phyloP scores from a whole-genome alignment of 2,329 filamentous ascomycete genomes.

The Ascosphaera pollenicola region DNA sequence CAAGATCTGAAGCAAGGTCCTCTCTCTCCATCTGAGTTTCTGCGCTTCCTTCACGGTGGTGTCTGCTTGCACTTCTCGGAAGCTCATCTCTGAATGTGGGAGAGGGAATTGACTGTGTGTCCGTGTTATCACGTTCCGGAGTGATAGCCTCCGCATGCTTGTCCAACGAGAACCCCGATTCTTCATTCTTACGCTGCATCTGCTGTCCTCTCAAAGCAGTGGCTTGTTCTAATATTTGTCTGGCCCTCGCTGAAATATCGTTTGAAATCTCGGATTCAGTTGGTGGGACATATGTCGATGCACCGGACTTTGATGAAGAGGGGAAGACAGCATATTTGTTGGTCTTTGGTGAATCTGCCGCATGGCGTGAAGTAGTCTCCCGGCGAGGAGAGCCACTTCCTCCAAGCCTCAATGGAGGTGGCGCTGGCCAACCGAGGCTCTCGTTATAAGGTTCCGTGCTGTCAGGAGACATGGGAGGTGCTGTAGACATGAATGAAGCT shows the following conservation, averaged over 20 bases:
- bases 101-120: background rate
- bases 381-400: background rate
- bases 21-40: constrained; percentile 27
- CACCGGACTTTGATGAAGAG: constrained; percentile 2
- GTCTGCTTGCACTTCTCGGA: constrained; percentile 9
- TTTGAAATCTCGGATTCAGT: constrained; percentile 6
- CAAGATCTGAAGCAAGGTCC: constrained; percentile 26
- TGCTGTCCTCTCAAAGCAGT: constrained; percentile 12
- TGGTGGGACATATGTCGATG: constrained; percentile 4
- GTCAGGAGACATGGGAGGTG: constrained; percentile 12
- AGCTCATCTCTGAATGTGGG: constrained; percentile 28
- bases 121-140: background rate
- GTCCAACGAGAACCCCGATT: constrained; percentile 3
- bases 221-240: constrained; percentile 17
- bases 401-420: constrained; percentile 4
- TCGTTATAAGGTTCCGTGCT: constrained; percentile 5
- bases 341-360: constrained; percentile 4
- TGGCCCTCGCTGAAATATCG: constrained; percentile 14
- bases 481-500: constrained; percentile 54
- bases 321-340: constrained; percentile 2
- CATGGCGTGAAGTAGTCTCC: constrained; percentile 3
- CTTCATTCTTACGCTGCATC: constrained; percentile 5
- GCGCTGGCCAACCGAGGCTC: background rate
- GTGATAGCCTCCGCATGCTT: background rate
- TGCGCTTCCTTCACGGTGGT: constrained; percentile 22